Evolutionary conservation across 2,329 filamentous ascomycete species (phyloP), one percentile per base, ranked within the genome.

Genomic region (Botrytis squamosa): DNA sequence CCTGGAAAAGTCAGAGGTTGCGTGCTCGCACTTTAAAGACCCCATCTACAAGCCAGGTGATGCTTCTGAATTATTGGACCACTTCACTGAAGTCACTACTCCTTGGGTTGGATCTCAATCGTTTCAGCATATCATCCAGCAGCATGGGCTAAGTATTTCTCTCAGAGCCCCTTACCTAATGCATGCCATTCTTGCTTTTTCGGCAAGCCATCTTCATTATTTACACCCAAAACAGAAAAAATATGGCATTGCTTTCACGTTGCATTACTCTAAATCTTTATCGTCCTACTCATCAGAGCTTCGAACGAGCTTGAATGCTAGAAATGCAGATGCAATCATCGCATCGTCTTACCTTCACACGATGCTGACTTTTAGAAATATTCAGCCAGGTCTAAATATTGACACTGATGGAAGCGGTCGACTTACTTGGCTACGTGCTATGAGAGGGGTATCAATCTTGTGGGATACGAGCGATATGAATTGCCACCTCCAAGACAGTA

Each of bases 151-250:
- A 42, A 18, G 18, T 9, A 38, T 74, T 36, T 42, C 40, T 29
- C 42, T 73, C 14, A 46, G 40, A 29, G 70, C 73, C 12, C 64
- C 70, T 18, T 73, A 74, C 20, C 22, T 75, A 40, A 55, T 75
- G 55, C 72, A 74, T 59, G 68, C 72, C 9, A 75, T 75, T 52
- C 68, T 75, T 25, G 68, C 72, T n/a, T 62, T 74, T 42, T 68
- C 74, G 49, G 74, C 74, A 33, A 69, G 67, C 40, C 74, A 75
- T 44, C 40, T 75, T 25, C 44, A 40, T 12, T 70, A 52, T 60
- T 29, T 74, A 46, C 33, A 59, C 16, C 70, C 73, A 29, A 25
- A 49, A 16, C 42, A 65, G 36, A 66, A 60, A 12, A 72, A 67
- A 38, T 74, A 66, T n/a, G 49, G n/a, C 46, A 44, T 72, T 44